A percentile compares a stretch with the other conserved stretches of the same genome.
These are phyloP conservation scores for Ustilago lituana DNA, from an alignment of 1,284 basidiomycete genomes.

Conservation along the genomic window DNA sequence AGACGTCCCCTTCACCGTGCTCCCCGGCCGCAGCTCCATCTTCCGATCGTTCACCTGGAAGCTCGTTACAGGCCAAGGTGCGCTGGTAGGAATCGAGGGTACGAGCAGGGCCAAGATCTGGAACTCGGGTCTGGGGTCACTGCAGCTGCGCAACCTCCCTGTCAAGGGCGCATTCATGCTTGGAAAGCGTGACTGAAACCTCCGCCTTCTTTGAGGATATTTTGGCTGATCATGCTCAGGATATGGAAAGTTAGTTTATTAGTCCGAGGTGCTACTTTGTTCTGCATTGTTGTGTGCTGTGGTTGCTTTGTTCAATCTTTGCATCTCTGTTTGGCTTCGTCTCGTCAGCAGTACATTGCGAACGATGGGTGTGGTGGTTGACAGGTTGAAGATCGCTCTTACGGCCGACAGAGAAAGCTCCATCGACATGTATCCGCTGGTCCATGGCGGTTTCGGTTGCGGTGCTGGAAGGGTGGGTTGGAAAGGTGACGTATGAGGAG, in stretches of 20 bases:
- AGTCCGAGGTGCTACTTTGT: too few species aligned
- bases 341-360: too few species aligned
- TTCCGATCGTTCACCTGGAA: conserved; percentile 62
- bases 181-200: conserved; percentile 44
- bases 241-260: too few species aligned
- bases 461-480: too few species aligned
- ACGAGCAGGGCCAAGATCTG: conserved; percentile 57
- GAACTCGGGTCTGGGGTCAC: conserved; percentile 56
- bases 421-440: too few species aligned
- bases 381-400: too few species aligned
- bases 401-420: too few species aligned
- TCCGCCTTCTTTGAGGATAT: too few species aligned
- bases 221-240: too few species aligned
- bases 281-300: background rate
- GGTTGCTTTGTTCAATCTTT: conserved; percentile 5
- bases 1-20: conserved; percentile 59
- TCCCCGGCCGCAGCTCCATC: conserved; percentile 46
- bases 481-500: too few species aligned
- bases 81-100: conserved; percentile 59
- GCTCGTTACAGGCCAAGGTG: conserved; percentile 59
- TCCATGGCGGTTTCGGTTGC: too few species aligned
- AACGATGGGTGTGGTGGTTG: too few species aligned
- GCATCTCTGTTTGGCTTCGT: conserved; percentile 7
- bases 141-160: conserved; percentile 54
- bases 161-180: conserved; percentile 62